Evolutionary conservation across 78 protist species (phyloP).

Genomic region (Dictyostelium discoideum): DNA sequence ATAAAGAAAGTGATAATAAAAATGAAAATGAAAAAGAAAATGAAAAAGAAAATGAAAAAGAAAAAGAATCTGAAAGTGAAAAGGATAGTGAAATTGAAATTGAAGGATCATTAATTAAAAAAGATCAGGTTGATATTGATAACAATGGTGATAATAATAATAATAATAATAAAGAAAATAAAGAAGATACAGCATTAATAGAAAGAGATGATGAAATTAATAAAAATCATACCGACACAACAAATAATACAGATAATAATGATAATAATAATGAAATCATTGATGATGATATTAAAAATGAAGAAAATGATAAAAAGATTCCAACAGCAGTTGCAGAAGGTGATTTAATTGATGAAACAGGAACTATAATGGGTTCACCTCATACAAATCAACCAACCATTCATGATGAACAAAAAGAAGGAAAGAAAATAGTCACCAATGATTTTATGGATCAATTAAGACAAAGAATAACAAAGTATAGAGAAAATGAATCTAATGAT

Average conservation of each 20-base stretch:
- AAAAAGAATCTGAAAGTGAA: not conserved
- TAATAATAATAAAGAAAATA: not conserved
- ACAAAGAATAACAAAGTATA: slow-evolving; percentile 15
- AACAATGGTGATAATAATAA: not conserved
- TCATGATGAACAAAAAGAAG: not conserved
- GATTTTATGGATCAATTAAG: slow-evolving; percentile 43
- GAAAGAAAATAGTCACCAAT: not conserved
- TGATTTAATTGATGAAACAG: not conserved
- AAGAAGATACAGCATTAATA: not conserved
- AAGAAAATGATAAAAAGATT: not conserved
- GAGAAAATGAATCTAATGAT: not conserved
- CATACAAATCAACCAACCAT: not conserved
- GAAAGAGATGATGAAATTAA: not conserved
- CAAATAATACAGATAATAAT: not conserved
- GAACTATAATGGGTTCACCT: not conserved
- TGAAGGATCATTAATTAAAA: not conserved
- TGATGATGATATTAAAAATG: not conserved
- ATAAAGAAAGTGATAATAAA: not conserved
- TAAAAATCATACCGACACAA: not conserved
- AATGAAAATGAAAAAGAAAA: not conserved
- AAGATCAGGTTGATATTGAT: not conserved
- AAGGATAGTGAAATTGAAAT: not conserved
- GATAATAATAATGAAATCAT: not conserved
- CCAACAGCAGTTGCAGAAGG: slow-evolving; percentile 8
- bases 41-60: not conserved